Evolutionary conservation across 495 filamentous ascomycete species (phyloP).

Genomic region (Jackrogersella minutella): DNA sequence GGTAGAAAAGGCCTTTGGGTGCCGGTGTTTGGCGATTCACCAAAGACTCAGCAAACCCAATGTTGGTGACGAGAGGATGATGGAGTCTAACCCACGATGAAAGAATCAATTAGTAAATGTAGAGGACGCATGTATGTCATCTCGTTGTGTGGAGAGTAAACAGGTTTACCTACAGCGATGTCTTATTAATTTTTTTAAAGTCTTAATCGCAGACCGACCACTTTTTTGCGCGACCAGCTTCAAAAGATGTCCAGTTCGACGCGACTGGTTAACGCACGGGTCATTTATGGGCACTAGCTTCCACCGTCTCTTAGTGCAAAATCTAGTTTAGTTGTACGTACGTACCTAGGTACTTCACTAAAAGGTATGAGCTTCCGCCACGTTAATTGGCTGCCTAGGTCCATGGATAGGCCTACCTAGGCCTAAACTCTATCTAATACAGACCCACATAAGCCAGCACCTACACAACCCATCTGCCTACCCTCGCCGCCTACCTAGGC

Average conservation of each 20-base stretch:
- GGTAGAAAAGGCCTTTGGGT: constrained; percentile 22
- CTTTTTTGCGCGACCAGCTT: constrained; percentile 40
- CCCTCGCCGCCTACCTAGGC: constrained; percentile 15
- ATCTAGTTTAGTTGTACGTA: too few relatives aligned
- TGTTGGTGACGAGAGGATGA: background rate
- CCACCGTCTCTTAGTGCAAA: too few relatives aligned
- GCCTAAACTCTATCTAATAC: too few relatives aligned
- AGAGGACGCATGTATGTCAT: background rate
- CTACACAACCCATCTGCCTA: too few relatives aligned
- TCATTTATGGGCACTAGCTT: background rate
- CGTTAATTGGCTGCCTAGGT: too few relatives aligned
- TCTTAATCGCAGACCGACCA: constrained; percentile 29
- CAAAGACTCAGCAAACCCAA: constrained; percentile 17
- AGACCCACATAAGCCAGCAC: too few relatives aligned
- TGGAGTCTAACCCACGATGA: background rate
- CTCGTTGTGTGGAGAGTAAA: background rate
- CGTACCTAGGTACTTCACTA: too few relatives aligned
- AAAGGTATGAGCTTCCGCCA: background rate
- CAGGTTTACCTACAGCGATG: constrained; percentile 7
- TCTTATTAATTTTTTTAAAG: constrained; percentile 8
- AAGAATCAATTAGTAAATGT: background rate
- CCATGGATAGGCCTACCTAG: too few relatives aligned
- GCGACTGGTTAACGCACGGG: constrained; percentile 26
- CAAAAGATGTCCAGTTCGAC: constrained; percentile 24
- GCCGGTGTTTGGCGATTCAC: constrained; percentile 13